Percentiles rank a stretch among this genome's conserved stretches.
These are phyloP conservation scores for Naegleria lovaniensis DNA, from an alignment of 208 protist genomes.

Conservation along the genomic window DNA sequence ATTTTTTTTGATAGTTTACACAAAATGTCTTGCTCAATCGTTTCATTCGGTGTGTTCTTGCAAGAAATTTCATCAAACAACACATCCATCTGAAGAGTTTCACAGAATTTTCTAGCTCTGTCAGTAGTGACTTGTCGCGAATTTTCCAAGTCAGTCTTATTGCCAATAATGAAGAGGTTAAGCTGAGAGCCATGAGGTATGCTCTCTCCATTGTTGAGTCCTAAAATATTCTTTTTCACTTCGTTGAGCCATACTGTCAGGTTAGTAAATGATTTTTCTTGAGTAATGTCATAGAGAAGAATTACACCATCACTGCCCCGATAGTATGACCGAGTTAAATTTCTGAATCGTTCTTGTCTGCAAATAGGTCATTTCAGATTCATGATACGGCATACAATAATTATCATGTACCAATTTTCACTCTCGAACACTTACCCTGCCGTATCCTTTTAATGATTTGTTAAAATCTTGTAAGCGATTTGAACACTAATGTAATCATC, in stretches of 20 bases:
- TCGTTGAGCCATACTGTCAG: background rate
- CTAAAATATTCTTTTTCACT: background rate
- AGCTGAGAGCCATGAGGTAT: background rate
- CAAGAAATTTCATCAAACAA: background rate
- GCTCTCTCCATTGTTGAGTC: background rate
- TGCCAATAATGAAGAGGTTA: conserved; percentile 1
- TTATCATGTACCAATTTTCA: background rate
- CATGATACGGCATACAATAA: background rate
- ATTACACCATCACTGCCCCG: conserved; percentile 31
- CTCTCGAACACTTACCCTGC: background rate
- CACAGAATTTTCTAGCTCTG: background rate
- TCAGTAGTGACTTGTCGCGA: background rate
- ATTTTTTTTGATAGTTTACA: background rate
- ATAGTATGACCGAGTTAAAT: conserved; percentile 37
- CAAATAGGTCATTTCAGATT: background rate
- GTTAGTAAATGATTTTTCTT: conserved; percentile 7
- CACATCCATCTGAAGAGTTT: background rate
- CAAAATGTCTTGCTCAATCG: background rate
- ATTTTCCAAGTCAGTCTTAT: background rate
- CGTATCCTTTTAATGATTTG: background rate
- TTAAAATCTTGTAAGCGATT: background rate
- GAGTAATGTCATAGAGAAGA: conserved; percentile 43
- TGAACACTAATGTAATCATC: background rate
- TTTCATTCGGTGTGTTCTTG: background rate
- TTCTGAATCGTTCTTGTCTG: conserved; percentile 23